phyloP scores from a whole-genome alignment of 371 early-diverging fungal species.

The Mucor lusitanicus region DNA sequence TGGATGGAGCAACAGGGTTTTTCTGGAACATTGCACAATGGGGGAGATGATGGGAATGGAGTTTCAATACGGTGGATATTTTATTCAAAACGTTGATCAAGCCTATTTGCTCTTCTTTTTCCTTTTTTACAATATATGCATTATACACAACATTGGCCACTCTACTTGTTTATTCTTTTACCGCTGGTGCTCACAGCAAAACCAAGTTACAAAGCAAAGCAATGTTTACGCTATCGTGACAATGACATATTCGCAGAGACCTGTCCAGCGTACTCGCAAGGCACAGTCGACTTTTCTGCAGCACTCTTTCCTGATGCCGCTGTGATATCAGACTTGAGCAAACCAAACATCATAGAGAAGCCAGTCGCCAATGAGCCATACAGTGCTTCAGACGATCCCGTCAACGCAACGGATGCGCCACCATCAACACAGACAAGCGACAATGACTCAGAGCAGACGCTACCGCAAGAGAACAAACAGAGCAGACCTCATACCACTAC shows the following conservation, averaged over 20 bases:
- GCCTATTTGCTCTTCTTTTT: background rate
- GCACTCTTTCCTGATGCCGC: constrained; percentile 21
- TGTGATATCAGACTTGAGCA: constrained; percentile 10
- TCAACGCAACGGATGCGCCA: background rate
- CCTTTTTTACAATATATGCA: constrained; percentile 1
- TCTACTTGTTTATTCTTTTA: background rate
- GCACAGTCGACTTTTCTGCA: constrained; percentile 13
- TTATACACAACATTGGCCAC: background rate
- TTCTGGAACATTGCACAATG: too few species aligned
- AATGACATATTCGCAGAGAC: constrained; percentile 25
- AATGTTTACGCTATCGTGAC: constrained; percentile 23
- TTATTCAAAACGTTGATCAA: background rate
- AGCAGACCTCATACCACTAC: background rate
- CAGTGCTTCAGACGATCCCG: background rate
- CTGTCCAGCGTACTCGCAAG: constrained; percentile 27
- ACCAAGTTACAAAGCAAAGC: constrained; percentile 11
- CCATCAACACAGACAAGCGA: background rate
- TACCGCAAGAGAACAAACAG: background rate
- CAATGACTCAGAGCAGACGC: background rate
- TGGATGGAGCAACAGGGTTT: too few species aligned
- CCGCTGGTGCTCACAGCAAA: background rate
- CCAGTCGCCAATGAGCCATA: background rate
- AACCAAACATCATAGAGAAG: background rate
- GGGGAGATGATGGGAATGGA: background rate
- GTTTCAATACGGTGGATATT: background rate